Conservation (phyloP, 441 rosid species). For the Bocquillonia castaneifolia region DNA sequence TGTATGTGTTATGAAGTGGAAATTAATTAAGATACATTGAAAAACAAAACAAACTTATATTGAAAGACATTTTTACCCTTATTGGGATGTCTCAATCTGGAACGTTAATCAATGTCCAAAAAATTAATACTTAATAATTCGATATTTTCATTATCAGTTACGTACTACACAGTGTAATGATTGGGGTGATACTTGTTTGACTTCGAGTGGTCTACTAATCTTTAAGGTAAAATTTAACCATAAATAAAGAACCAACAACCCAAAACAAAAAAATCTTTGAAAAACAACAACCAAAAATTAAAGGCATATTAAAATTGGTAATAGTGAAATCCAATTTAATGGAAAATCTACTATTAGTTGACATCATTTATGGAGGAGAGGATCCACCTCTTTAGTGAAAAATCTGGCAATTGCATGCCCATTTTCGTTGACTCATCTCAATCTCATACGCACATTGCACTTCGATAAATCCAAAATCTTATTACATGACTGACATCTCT, state of each 20-base stretch:
- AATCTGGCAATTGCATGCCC: not conserved
- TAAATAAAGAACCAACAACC: not conserved
- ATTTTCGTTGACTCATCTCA: not conserved
- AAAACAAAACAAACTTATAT: no score
- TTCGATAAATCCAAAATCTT: not conserved
- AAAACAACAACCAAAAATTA: not conserved
- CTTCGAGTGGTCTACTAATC: no score
- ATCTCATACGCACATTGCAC: not conserved
- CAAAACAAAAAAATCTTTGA: not conserved
- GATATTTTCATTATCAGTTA: no score
- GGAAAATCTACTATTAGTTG: not conserved
- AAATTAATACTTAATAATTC: no score
- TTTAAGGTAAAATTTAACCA: no score
- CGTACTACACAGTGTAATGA: no score
- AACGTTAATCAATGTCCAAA: no score
- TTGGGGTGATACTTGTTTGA: no score
- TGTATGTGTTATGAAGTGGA: no score
- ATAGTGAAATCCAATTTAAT: not conserved
- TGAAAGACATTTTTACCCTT: no score
- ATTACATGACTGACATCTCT: not conserved
- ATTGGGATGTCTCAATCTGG: no score
- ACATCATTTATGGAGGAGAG: slow-evolving; percentile 4
- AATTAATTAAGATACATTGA: no score
- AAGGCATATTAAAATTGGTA: not conserved
- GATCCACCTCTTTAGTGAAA: not conserved